Evolutionary conservation across 1,284 basidiomycete species (phyloP).

Genomic region (Tetrapyrgos nigripes): DNA sequence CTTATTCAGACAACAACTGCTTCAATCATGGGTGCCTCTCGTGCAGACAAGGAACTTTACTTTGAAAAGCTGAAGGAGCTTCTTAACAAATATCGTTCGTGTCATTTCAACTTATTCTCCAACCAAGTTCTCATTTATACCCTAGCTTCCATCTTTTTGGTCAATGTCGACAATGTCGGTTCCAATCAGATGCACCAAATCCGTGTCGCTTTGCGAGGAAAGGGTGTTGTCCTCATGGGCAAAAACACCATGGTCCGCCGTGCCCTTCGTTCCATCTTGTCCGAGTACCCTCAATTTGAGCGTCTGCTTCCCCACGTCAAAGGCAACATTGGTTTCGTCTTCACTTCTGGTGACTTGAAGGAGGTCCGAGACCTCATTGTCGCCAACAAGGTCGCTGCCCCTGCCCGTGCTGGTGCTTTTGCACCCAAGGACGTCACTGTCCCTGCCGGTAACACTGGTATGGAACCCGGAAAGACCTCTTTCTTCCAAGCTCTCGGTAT

Average conservation of each 20-base stretch:
- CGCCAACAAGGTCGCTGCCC: slow-evolving; percentile 97
- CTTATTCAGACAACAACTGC: slow-evolving; percentile 20
- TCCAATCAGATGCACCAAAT: slow-evolving; percentile 99
- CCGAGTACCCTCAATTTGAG: slow-evolving; percentile 94
- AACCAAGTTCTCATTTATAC: neutral
- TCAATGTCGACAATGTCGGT: slow-evolving; percentile 99
- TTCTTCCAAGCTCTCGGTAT: slow-evolving; percentile 99
- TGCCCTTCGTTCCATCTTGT: slow-evolving; percentile 90
- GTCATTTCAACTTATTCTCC: neutral
- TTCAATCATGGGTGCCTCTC: slow-evolving; percentile 87
- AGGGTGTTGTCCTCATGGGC: slow-evolving; percentile 98
- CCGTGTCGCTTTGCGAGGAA: slow-evolving; percentile 95
- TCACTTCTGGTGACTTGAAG: slow-evolving; percentile 93
- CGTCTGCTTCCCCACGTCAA: slow-evolving; percentile 94
- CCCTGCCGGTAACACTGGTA: slow-evolving; percentile 97
- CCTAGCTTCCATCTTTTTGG: slow-evolving; percentile 95
- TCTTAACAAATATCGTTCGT: slow-evolving; percentile 88
- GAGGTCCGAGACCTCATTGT: slow-evolving; percentile 92
- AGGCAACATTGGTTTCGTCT: slow-evolving; percentile 99
- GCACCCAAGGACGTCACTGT: slow-evolving; percentile 94
- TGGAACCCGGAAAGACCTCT: slow-evolving; percentile 99
- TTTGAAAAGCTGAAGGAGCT: slow-evolving; percentile 96
- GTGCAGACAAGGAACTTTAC: slow-evolving; percentile 92
- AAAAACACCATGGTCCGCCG: slow-evolving; percentile 99
- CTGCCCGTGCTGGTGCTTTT: slow-evolving; percentile 97